A percentile compares a stretch with the other conserved stretches of the same genome.
Conservation (phyloP, 805 yeast species). For the Debaryomyces castellii region DNA sequence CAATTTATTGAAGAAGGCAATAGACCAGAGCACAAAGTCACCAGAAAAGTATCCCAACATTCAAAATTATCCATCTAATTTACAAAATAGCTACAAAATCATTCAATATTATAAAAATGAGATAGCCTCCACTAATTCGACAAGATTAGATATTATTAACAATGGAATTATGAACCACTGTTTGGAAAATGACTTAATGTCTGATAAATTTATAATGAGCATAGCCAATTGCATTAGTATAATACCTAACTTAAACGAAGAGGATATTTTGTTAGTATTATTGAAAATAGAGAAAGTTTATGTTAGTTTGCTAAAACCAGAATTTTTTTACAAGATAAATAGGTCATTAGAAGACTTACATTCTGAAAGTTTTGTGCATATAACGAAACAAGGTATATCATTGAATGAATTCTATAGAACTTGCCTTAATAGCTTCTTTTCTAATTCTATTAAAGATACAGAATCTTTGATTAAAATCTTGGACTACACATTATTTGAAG, state of each 20-base stretch:
- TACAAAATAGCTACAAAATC: constrained; percentile 27
- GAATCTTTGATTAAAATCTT: constrained; percentile 15
- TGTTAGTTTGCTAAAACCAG: constrained; percentile 25
- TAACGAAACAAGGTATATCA: constrained; percentile 36
- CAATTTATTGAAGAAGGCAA: constrained; percentile 28
- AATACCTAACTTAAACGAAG: constrained; percentile 16
- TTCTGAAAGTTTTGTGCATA: constrained; percentile 27
- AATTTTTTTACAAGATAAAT: constrained; percentile 34
- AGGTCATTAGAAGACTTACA: constrained; percentile 36
- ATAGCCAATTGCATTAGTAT: constrained; percentile 16
- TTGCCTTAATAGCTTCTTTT: constrained; percentile 19
- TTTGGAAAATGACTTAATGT: constrained; percentile 11
- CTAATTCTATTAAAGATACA: constrained; percentile 8
- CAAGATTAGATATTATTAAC: constrained; percentile 11
- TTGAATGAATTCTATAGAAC: constrained; percentile 19
- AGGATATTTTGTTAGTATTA: constrained; percentile 33
- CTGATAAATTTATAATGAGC: constrained; percentile 21
- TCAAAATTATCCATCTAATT: constrained; percentile 13
- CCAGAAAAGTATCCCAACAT: constrained; percentile 16
- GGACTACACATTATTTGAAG: constrained; percentile 41
- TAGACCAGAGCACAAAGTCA: constrained; percentile 5
- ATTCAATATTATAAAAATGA: constrained; percentile 32
- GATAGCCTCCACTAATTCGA: constrained; percentile 10
- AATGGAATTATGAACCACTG: constrained; percentile 6
- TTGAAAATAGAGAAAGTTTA: constrained; percentile 31